Base-by-base conservation (phyloP, 2,329 filamentous ascomycete genomes). In the Hymenoscyphus albidus region DNA sequence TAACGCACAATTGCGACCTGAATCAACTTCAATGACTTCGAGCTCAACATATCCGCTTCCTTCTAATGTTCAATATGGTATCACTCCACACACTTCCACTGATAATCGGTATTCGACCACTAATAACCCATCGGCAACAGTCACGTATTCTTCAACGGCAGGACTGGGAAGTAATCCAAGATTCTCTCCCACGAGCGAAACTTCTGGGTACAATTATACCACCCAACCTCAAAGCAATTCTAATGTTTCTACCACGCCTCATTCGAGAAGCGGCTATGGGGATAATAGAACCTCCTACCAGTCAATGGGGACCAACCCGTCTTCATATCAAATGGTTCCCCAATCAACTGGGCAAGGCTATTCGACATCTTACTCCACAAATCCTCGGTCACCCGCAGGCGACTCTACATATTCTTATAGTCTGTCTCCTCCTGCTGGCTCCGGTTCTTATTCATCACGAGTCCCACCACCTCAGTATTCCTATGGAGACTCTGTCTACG, bases 101-200 rank as follows among this genome's bases (percentile, higher is more conserved):
- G 58, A 60, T 6, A 51, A 31, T n/a, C 58, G 58, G 22, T 60
- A 60, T 51, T 31, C 10, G 7, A 31, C 7, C 27, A 22, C 12
- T 32, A 22, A 39, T 39, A 38, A 59, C 12, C 57, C 38, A n/a
- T 31, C 31, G 10, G 13, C 58, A 27, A 60, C 22, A 16, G 32
- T 32, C 14, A 35, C 18, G 7, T 60, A 60, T 40, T 44, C 58
- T 18, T 48, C 39, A 9, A 60, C 40, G n/a, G 58, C 48, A n/a
- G 32, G 18, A 7, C 35, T 40, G 9, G 27, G 58, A 27, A 39
- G 14, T 4, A 60, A 51, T 51, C 39, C 58, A 6, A 42, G 58
- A 27, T 60, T 60, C 39, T 60, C 58, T 9, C 58, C 58, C 27
- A 48, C 31, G 12, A 60, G 40, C 27, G 58, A 60, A n/a, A 22